phyloP scores from a whole-genome alignment of 768 basidiomycete genomes.

The Paxillus ammoniavirescens region DNA sequence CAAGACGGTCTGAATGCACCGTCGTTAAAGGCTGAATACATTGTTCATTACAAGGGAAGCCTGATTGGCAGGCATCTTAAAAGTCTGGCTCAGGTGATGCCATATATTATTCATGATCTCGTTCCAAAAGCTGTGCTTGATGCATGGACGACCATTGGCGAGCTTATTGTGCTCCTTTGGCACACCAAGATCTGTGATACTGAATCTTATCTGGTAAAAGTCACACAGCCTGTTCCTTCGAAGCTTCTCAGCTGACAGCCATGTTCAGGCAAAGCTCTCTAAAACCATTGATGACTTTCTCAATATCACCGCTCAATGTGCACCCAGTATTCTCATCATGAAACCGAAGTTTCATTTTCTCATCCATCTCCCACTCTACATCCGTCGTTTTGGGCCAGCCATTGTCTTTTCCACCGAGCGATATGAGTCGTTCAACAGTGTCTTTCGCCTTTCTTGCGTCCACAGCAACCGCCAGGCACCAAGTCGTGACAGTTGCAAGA shows the following conservation, averaged over 20 bases:
- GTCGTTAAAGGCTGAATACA: slow-evolving; percentile 27
- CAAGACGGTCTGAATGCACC: slow-evolving; percentile 25
- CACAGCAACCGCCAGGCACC: slow-evolving; percentile 27
- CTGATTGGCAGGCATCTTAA: slow-evolving; percentile 21
- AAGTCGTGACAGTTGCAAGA: slow-evolving; percentile 14
- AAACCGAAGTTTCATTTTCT: slow-evolving; percentile 31
- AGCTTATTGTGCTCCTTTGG: too few relatives aligned
- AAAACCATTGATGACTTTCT: too few relatives aligned
- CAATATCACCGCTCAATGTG: neutral
- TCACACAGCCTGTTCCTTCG: too few relatives aligned
- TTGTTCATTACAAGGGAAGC: too few relatives aligned
- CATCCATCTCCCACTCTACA: slow-evolving; percentile 20
- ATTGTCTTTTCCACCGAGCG: slow-evolving; percentile 25
- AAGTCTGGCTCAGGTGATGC: slow-evolving; percentile 31
- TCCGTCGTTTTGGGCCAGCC: slow-evolving; percentile 25
- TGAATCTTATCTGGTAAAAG: too few relatives aligned
- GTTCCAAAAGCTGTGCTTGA: slow-evolving; percentile 5
- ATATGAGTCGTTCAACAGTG: slow-evolving; percentile 22
- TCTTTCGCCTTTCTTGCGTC: slow-evolving; percentile 24
- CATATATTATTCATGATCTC: slow-evolving; percentile 32
- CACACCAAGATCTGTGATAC: neutral
- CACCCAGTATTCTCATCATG: slow-evolving; percentile 17
- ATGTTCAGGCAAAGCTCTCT: too few relatives aligned
- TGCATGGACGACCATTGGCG: too few relatives aligned
- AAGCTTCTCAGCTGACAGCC: too few relatives aligned